Evolutionary conservation across 2,329 filamentous ascomycete species (phyloP), one percentile per base, ranked within the genome.

Genomic region (Fusarium longipes): DNA sequence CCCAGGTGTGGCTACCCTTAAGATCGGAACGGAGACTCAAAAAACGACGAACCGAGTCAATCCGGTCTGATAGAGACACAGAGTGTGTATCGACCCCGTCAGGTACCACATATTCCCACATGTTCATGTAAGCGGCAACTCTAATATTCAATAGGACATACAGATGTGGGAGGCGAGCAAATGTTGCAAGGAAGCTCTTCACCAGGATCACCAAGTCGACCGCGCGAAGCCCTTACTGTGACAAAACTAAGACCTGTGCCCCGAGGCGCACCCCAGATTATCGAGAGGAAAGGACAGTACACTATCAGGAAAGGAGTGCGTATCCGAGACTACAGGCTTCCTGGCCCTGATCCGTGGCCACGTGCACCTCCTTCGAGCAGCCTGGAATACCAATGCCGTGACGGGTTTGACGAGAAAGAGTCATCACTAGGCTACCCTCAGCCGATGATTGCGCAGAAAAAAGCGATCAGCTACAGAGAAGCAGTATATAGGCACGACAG

Each of bases 401-500:
- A 78, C 57, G 75, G 76, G 1, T 78, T 78, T 33, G 61, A 75
- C 18, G 35, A 24, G 15, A 45, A 49, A 6, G 76, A 77, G 38
- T 39, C 50, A 17, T 65, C 57, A 4, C 53, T 60, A 11, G 55
- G 56, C 3, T 51, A 63, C 17, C 63, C 71, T 11, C 47, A 54
- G 29, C 57, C 56, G 8, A 73, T 74, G 56, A 30, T 8, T 3
- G 17, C 20, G 4, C 39, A 12, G 5, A 17, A 32, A 2, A 22
- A 10, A 2, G 25, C 40, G 14, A 20, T 4, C 6, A 15, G 9
- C 17, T 15, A 42, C 2, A 3, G 10, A 14, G 35, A 35, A 38
- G 8, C n/a, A 3, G 29, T 3, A 6, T 33, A 15, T 2, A 18
- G 6, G 12, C 8, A 29, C 10, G 18, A 30, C 4, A 49, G 25